Percentiles rank a stretch among this genome's conserved stretches.
phyloP scores from a whole-genome alignment of 2,329 filamentous ascomycete genomes.

The Leptosphaerulina australis region DNA sequence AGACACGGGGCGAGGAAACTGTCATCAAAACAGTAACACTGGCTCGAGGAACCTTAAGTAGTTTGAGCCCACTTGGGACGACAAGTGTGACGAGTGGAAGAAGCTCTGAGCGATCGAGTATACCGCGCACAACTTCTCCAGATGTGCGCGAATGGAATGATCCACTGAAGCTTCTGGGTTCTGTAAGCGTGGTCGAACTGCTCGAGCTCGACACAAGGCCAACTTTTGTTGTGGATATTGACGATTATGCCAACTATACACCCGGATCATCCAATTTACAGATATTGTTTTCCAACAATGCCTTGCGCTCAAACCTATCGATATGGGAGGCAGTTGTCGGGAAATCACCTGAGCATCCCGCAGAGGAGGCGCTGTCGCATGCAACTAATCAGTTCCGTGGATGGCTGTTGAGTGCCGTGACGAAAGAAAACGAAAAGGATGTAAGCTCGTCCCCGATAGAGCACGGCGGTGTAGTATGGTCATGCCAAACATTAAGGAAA shows the following conservation, averaged over 20 bases:
- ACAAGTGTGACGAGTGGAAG: slow-evolving; percentile 62
- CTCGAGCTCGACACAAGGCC: slow-evolving; percentile 78
- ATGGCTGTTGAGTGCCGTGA: slow-evolving; percentile 68
- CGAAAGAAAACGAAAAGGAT: slow-evolving; percentile 60
- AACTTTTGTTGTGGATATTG: slow-evolving; percentile 75
- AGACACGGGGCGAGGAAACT: slow-evolving; percentile 56
- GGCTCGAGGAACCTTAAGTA: slow-evolving; percentile 54
- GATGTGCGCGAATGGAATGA: slow-evolving; percentile 58
- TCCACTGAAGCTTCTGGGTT: slow-evolving; percentile 63
- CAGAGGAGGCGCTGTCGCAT: slow-evolving; percentile 47
- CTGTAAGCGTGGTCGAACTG: slow-evolving; percentile 72
- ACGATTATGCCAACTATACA: slow-evolving; percentile 61
- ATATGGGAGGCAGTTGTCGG: slow-evolving; percentile 64
- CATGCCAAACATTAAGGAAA: slow-evolving; percentile 70
- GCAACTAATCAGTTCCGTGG: slow-evolving; percentile 64
- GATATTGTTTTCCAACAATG: slow-evolving; percentile 71
- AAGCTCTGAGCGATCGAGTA: slow-evolving; percentile 60
- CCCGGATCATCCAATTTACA: slow-evolving; percentile 58
- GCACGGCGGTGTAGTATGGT: slow-evolving; percentile 73
- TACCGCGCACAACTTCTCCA: slow-evolving; percentile 58
- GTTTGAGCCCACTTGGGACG: slow-evolving; percentile 44
- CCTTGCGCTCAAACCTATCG: slow-evolving; percentile 64
- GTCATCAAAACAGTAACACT: slow-evolving; percentile 60
- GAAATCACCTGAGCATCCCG: slow-evolving; percentile 37
- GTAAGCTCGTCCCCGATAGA: slow-evolving; percentile 56